These are phyloP conservation scores for Dictyostelium intermedium DNA, from an alignment of 78 protist species.

Conservation along the genomic window DNA sequence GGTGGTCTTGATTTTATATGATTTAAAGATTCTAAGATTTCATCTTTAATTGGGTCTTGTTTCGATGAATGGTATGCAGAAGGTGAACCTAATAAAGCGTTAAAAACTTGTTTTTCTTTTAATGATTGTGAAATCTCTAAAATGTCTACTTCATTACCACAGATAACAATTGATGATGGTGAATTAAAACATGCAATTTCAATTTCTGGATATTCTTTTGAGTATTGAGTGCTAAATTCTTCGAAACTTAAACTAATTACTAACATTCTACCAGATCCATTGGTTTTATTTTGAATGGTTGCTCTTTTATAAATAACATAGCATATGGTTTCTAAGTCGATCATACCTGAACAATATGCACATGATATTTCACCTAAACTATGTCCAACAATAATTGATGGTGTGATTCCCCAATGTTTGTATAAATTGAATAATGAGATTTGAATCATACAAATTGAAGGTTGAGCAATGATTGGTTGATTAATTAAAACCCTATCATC, in stretches of 20 bases:
- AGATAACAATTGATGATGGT: conserved; percentile 22
- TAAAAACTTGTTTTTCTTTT: background rate
- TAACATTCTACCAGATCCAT: conserved; percentile 66
- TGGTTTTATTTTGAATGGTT: conserved; percentile 4
- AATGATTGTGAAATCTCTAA: background rate
- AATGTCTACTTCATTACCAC: conserved; percentile 14
- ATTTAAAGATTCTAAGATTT: background rate
- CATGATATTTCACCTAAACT: conserved; percentile 70
- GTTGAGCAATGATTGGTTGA: conserved; percentile 61
- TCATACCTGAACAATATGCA: conserved; percentile 33
- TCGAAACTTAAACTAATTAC: background rate
- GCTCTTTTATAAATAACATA: conserved; percentile 26
- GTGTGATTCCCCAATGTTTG: conserved; percentile 22
- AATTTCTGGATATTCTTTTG: background rate
- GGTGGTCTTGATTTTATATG: background rate
- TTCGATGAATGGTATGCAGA: conserved; percentile 57
- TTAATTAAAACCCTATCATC: background rate
- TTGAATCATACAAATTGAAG: conserved; percentile 52
- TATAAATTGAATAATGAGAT: conserved; percentile 34
- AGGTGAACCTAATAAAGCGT: conserved; percentile 9
- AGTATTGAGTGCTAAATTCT: background rate
- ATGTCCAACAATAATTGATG: conserved; percentile 62
- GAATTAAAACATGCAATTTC: conserved; percentile 58
- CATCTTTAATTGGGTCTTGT: conserved; percentile 28
- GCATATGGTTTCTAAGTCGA: background rate